phyloP scores from a whole-genome alignment of 768 basidiomycete genomes.

The Mycena vulgaris region DNA sequence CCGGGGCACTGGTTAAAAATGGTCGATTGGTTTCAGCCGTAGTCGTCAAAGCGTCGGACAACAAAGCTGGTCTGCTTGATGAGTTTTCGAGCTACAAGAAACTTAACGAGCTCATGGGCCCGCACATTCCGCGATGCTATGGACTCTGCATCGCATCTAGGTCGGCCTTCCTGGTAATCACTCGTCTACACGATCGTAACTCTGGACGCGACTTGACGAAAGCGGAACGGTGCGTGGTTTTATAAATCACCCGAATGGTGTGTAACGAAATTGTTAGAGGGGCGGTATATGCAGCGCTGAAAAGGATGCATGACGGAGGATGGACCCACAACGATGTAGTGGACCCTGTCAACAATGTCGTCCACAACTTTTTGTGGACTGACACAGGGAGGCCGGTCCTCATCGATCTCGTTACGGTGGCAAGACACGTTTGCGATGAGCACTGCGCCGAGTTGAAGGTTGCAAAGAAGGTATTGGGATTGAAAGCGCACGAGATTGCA shows the following conservation, averaged over 20 bases:
- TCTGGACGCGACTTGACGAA: not conserved
- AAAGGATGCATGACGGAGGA: conserved; percentile 16
- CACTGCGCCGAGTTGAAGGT: conserved; percentile 3
- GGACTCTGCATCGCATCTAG: conserved; percentile 12
- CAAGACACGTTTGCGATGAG: not conserved
- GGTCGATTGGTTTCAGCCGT: not conserved
- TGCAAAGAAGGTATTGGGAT: not conserved
- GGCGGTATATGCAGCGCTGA: conserved; percentile 3
- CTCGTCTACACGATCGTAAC: not conserved
- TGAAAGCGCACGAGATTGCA: not conserved
- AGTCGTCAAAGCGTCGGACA: conserved; percentile 1
- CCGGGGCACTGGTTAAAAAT: not conserved
- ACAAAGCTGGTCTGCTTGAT: not conserved
- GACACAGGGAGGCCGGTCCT: conserved; percentile 7
- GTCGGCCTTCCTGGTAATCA: conserved; percentile 4
- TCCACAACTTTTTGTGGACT: conserved; percentile 14
- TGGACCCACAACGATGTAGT: conserved; percentile 20
- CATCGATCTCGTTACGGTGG: conserved; percentile 7
- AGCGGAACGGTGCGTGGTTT: conserved; percentile 15
- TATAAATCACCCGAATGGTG: not conserved
- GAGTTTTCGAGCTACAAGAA: not conserved
- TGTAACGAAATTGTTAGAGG: conserved; percentile 7
- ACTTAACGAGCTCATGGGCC: not conserved
- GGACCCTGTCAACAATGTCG: not conserved
- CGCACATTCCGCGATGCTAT: conserved; percentile 16